Base-by-base conservation (phyloP, 495 filamentous ascomycete species). In the Amorphotheca resinae region DNA sequence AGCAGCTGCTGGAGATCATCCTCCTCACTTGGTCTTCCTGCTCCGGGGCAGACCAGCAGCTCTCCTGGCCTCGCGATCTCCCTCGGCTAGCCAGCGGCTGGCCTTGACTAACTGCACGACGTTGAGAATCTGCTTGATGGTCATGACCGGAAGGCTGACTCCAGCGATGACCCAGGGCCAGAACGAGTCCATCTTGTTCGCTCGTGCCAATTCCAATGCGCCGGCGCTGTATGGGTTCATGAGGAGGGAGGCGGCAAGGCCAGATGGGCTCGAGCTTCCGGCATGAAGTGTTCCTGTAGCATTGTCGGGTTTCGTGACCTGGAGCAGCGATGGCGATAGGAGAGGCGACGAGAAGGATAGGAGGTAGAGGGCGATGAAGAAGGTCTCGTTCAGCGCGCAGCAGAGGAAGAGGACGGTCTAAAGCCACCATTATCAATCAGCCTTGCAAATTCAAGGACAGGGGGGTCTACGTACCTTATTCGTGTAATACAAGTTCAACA, bases 361-460 rank as follows among this genome's bases (percentile, higher is more conserved):
- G 33, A 99, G 83, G 68, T 99, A 99, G 49, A 96, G 74, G 33
- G 87, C 87, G 59, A 99, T 87, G 70, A 96, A 99, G 71, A 94
- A 96, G 45, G 84, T 60, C 63, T 99, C 93, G 62, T 96, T 96
- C 25, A 91, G 65, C 34, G 76, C 71, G 64, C 93, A 99, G 67
- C 82, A 85, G 48, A 83, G 56, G 70, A 96, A 96, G 42, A 99
- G 73, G 15, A 99, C 87, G 46, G 68, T 80, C 93, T 98, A 56
- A 37, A 37, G 2, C 35, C 22, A 33, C 26, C 17, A 34, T 31
- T 11, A 11, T 18, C 34, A 9, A 17, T 20, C 18, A 20, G 34
- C 5, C 11, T n/a, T 44, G 22, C 23, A 36, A 25, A 23, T 46
- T 34, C n/a, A 43, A 21, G 32, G 14, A 33, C 33, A 22, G 31